Conservation (phyloP, 805 yeast genomes). For the Babjeviella inositovora region DNA sequence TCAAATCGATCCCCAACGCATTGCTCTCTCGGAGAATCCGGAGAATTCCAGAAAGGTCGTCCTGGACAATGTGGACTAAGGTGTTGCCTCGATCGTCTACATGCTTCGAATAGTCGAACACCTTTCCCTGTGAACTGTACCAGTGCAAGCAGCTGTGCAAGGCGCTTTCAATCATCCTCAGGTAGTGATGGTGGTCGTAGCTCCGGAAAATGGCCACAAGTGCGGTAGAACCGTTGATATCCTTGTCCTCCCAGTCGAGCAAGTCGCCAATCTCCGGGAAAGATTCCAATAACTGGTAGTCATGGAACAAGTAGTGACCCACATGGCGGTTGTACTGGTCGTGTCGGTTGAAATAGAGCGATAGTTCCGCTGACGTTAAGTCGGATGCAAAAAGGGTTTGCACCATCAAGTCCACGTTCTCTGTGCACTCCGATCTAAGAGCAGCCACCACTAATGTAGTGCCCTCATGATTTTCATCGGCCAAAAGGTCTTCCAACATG, state of each 20-base stretch:
- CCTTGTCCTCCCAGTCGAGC: conserved; percentile 57
- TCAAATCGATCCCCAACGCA: conserved; percentile 29
- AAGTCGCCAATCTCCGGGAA: conserved; percentile 33
- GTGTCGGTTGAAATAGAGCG: conserved; percentile 24
- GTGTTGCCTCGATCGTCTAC: conserved; percentile 63
- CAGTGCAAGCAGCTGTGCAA: conserved; percentile 25
- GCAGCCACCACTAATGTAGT: conserved; percentile 47
- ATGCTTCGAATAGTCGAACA: conserved; percentile 41
- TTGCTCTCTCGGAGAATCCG: conserved; percentile 18
- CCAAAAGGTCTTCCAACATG: conserved; percentile 49
- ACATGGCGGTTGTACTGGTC: conserved; percentile 43
- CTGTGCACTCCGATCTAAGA: conserved; percentile 32
- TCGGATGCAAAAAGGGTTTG: conserved; percentile 20
- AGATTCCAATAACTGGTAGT: conserved; percentile 29
- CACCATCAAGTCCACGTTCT: conserved; percentile 27
- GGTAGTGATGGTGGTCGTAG: conserved; percentile 62
- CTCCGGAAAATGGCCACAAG: conserved; percentile 59
- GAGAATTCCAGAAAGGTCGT: conserved; percentile 24
- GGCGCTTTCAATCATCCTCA: conserved; percentile 24
- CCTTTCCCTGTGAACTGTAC: conserved; percentile 12
- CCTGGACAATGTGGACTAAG: conserved; percentile 52
- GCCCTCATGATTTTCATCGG: conserved; percentile 40
- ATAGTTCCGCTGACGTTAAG: conserved; percentile 27
- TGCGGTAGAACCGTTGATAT: conserved; percentile 61
- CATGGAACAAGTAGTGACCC: conserved; percentile 62